phyloP scores from a whole-genome alignment of 169 alveolate genomes.

The Pseudocohnilembus persalinus region DNA sequence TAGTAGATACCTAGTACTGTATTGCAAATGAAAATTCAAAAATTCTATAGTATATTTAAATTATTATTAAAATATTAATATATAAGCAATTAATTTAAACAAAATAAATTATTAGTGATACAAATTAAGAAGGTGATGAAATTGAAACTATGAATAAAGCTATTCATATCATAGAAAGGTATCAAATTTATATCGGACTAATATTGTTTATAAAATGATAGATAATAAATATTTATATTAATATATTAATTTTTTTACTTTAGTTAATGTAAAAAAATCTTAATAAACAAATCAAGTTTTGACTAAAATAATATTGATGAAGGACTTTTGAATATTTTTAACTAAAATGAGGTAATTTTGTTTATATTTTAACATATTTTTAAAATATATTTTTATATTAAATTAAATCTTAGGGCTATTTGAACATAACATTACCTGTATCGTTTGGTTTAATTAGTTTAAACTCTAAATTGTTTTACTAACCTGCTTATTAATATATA shows the following conservation, averaged over 20 bases:
- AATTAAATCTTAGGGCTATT: background rate
- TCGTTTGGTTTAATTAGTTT: constrained; percentile 1
- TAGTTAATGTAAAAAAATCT: background rate
- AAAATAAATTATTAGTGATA: background rate
- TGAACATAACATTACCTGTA: constrained; percentile 1
- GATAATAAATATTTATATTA: background rate
- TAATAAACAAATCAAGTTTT: background rate
- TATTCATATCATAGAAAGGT: background rate
- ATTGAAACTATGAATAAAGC: constrained; percentile 6
- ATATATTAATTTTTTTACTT: too few species aligned
- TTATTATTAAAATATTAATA: background rate
- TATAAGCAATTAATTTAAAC: background rate
- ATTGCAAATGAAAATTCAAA: constrained; percentile 5
- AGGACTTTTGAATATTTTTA: background rate
- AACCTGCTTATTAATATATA: constrained; percentile 1
- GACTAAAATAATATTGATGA: constrained; percentile 22
- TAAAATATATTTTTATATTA: background rate
- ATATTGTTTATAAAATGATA: background rate
- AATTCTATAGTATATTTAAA: background rate
- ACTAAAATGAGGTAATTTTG: background rate
- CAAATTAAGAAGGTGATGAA: background rate
- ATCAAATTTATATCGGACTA: background rate
- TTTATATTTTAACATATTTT: background rate
- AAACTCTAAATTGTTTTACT: background rate
- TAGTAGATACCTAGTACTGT: background rate